These are phyloP conservation scores for Blastomyces silverae DNA, from an alignment of 2,329 filamentous ascomycete genomes.

Conservation along the genomic window DNA sequence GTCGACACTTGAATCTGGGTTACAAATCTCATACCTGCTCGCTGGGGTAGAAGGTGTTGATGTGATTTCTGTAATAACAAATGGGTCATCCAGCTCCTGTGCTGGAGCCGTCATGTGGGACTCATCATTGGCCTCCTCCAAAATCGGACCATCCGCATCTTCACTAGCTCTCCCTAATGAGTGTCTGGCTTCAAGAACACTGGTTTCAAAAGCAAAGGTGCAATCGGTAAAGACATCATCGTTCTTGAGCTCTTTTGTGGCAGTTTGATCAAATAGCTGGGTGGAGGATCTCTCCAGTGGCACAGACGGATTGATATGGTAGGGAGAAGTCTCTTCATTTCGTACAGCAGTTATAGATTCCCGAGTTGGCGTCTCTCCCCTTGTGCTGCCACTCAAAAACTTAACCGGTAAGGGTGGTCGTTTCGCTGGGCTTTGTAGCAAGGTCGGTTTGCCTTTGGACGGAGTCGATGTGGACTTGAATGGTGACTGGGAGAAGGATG, in stretches of 20 bases:
- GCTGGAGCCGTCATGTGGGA: neutral
- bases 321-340: neutral
- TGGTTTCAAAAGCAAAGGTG: slow-evolving; percentile 25
- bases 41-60: slow-evolving; percentile 18
- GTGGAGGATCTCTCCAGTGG: neutral
- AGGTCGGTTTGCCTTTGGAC: slow-evolving; percentile 32
- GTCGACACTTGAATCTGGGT: slow-evolving; percentile 19
- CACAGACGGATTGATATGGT: neutral
- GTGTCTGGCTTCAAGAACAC: slow-evolving; percentile 23
- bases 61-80: slow-evolving; percentile 20
- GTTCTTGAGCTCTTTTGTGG: neutral
- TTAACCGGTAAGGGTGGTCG: slow-evolving; percentile 39
- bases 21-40: slow-evolving; percentile 22
- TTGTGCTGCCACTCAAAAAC: slow-evolving; percentile 18
- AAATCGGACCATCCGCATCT: neutral
- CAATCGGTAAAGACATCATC: slow-evolving; percentile 13
- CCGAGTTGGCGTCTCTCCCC: neutral
- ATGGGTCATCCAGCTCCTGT: slow-evolving; percentile 14
- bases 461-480: slow-evolving; percentile 32
- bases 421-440: slow-evolving; percentile 42
- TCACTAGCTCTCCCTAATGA: slow-evolving; percentile 14
- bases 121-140: neutral
- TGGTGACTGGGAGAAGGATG: slow-evolving; percentile 33
- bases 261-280: neutral
- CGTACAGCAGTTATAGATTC: neutral